Conservation (phyloP, 768 basidiomycete genomes). For the Mycena pura region DNA sequence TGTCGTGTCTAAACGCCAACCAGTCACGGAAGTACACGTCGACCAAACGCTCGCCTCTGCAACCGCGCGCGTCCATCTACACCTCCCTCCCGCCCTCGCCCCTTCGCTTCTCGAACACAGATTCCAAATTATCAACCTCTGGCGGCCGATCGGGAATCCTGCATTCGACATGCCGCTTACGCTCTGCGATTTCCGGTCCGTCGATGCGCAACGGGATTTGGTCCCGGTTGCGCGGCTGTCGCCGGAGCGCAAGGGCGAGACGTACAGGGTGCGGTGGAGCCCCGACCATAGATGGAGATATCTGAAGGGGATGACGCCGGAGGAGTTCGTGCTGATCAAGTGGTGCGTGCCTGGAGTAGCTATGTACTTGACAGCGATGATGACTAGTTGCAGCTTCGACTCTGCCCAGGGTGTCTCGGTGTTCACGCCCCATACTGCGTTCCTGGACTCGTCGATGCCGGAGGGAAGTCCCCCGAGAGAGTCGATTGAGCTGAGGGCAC, state of each 20-base stretch:
- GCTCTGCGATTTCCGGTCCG: conserved; percentile 47
- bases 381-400: conserved; percentile 31
- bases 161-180: conserved; percentile 49
- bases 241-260: conserved; percentile 47
- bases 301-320: conserved; percentile 38
- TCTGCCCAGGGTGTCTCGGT: conserved; percentile 47
- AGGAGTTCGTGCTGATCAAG: conserved; percentile 47
- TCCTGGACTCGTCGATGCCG: conserved; percentile 61
- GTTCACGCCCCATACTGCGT: conserved; percentile 71
- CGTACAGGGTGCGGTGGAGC: conserved; percentile 40
- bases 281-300: conserved; percentile 47
- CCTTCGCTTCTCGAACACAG: conserved; percentile 44
- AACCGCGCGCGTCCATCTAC: conserved; percentile 43
- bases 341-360: conserved; percentile 35
- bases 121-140: conserved; percentile 56
- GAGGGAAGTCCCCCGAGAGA: conserved; percentile 54
- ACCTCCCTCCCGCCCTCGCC: conserved; percentile 45
- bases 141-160: conserved; percentile 49
- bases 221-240: conserved; percentile 39
- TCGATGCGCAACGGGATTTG: conserved; percentile 41
- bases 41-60: conserved; percentile 47
- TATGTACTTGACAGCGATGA: neutral
- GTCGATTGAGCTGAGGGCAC: conserved; percentile 66
- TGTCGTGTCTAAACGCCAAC: conserved; percentile 33
- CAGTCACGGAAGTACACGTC: conserved; percentile 41